Base-by-base conservation (phyloP, 164 flowering plant species). In the Macadamia tetraphylla region DNA sequence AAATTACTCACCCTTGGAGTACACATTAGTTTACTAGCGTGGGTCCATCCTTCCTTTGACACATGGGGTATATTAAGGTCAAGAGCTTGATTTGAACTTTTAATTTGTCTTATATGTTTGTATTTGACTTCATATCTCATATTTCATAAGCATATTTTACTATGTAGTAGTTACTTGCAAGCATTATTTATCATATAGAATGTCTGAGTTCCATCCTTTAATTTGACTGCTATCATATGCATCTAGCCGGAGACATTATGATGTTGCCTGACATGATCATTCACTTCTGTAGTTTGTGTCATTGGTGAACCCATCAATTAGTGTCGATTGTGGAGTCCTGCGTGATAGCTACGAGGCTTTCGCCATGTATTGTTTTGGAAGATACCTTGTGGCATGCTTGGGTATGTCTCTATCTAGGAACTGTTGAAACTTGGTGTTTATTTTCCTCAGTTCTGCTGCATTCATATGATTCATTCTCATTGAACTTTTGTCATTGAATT, bases 311-410 rank as follows among this genome's bases (percentile, higher is more conserved):
- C 97, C 99, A 77, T 78, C 91, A 35, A 80, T 90, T 56, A 86
- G 97, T 76, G 96, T 94, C 76, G 83, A 88, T 66, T 79, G 80
- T 74, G 97, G 75, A 80, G 92, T 94, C 71, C 83, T 92, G 31
- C 92, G 99, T 64, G 99, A 94, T 79, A 85, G 97, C 84, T 94
- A 94, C 79, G 99, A 94, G 76, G 85, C 99, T 63, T 92, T 94
- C 78, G 99, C 99, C 35, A 94, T 94, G 99, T 94, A 94, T 73
- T 94, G 96, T 84, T 94, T 94, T 76, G 99, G 97, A 65, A 86
- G 99, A 79, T 94, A 94, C 76, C 97, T 94, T 42, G 78, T 90
- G 67, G 99, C 97, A 56, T 92, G 97, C 75, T 83, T 94, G 80
- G 99, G 99, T 94, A 90, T 70, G 88, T 62, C 56, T 65, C 60